These are phyloP conservation scores for Amanita molliuscula DNA, from an alignment of 768 basidiomycete species.

Conservation along the genomic window DNA sequence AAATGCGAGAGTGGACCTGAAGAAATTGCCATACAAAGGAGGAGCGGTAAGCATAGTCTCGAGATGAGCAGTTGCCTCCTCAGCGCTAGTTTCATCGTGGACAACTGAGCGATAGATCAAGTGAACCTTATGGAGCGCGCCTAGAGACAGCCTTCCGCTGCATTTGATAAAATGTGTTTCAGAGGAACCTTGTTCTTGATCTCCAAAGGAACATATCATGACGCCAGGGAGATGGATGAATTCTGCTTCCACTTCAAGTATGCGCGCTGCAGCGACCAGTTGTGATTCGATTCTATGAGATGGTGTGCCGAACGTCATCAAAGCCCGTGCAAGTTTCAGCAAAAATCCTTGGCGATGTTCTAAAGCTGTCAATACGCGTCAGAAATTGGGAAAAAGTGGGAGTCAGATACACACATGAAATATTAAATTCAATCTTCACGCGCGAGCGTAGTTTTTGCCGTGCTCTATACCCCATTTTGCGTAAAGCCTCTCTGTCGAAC, in stretches of 20 bases:
- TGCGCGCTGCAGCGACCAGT: constrained; percentile 76
- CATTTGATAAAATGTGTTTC: constrained; percentile 87
- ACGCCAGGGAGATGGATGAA: constrained; percentile 79
- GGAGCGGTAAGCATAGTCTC: constrained; percentile 51
- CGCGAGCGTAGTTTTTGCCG: constrained; percentile 57
- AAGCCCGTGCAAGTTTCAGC: constrained; percentile 71
- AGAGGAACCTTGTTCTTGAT: constrained; percentile 80
- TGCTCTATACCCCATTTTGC: constrained; percentile 56
- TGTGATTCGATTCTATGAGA: constrained; percentile 93
- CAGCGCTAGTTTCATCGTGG: constrained; percentile 86
- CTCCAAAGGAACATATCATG: constrained; percentile 84
- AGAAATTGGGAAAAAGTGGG: background rate
- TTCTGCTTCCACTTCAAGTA: constrained; percentile 85
- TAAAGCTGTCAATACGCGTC: constrained; percentile 39
- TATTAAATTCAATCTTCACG: constrained; percentile 64
- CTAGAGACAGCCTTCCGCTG: constrained; percentile 67
- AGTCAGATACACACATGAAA: constrained; percentile 40
- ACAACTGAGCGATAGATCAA: constrained; percentile 78
- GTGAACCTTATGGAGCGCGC: constrained; percentile 78
- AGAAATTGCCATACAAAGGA: constrained; percentile 50
- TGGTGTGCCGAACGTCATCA: constrained; percentile 90
- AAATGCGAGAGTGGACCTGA: constrained; percentile 62
- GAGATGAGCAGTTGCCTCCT: constrained; percentile 56
- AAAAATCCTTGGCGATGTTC: constrained; percentile 78
- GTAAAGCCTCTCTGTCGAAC: constrained; percentile 47